These are phyloP conservation scores for Phaffia tasmanica DNA, from an alignment of 768 basidiomycete species.

Conservation along the genomic window DNA sequence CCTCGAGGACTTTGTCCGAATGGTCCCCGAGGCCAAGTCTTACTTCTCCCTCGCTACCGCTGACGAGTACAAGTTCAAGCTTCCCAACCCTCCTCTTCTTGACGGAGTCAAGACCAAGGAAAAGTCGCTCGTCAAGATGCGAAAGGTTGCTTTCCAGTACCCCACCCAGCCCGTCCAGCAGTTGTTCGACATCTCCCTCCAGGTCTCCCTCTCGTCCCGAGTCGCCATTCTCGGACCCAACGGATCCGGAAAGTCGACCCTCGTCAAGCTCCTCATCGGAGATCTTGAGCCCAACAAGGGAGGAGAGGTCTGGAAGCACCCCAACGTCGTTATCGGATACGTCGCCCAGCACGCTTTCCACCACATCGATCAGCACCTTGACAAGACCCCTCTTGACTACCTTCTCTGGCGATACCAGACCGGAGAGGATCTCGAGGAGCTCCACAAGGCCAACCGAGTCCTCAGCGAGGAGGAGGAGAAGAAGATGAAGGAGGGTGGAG, in stretches of 20 bases:
- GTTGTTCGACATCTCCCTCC: slow-evolving; percentile 85
- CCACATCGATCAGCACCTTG: slow-evolving; percentile 95
- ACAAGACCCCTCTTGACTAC: slow-evolving; percentile 98
- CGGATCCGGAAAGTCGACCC: slow-evolving; percentile 95
- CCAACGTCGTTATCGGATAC: slow-evolving; percentile 98
- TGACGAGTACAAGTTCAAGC: slow-evolving; percentile 97
- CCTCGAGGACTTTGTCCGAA: slow-evolving; percentile 85
- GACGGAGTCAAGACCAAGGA: slow-evolving; percentile 99
- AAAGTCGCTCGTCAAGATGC: slow-evolving; percentile 93
- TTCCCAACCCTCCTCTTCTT: slow-evolving; percentile 89
- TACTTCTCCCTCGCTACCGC: slow-evolving; percentile 93
- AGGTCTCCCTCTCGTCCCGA: slow-evolving; percentile 95
- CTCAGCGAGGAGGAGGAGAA: slow-evolving; percentile 75
- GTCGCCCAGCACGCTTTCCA: slow-evolving; percentile 99
- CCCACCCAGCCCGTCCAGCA: slow-evolving; percentile 75
- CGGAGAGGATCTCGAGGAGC: slow-evolving; percentile 94
- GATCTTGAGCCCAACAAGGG: slow-evolving; percentile 94
- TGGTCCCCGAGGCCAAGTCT: slow-evolving; percentile 91
- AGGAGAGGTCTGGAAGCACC: slow-evolving; percentile 98
- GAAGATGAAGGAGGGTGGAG: slow-evolving; percentile 94
- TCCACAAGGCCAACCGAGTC: slow-evolving; percentile 78
- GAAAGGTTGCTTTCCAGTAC: slow-evolving; percentile 95
- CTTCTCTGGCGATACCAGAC: slow-evolving; percentile 99
- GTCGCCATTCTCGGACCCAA: slow-evolving; percentile 94
- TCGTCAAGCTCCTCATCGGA: slow-evolving; percentile 92